Evolutionary conservation across 345 rosid genomes (phyloP).

Genomic region (Iberis pinnata): DNA sequence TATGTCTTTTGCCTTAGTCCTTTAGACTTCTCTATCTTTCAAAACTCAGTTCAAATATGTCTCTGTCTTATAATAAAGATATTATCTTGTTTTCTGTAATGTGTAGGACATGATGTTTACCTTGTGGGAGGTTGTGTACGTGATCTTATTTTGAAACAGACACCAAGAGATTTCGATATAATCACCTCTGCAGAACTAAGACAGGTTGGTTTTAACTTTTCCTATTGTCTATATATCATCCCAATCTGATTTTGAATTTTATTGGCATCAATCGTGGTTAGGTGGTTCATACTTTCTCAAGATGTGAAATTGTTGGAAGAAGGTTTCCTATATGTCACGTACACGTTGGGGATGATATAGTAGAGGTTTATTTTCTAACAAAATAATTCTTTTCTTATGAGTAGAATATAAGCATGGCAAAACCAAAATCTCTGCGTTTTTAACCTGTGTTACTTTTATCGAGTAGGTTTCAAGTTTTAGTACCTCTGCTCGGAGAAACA

Average conservation of each 20-base stretch:
- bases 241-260: not conserved
- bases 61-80: not conserved
- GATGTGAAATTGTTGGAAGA: conserved; percentile 49
- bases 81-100: not conserved
- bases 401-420: not conserved
- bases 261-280: conserved; percentile 15
- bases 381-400: not conserved
- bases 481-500: conserved; percentile 33
- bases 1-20: conserved; percentile 1
- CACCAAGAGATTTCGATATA: conserved; percentile 83
- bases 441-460: not conserved
- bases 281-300: conserved; percentile 43
- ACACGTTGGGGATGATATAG: conserved; percentile 36
- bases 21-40: not conserved
- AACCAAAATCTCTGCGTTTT: not conserved
- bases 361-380: conserved; percentile 39
- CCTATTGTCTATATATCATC: not conserved
- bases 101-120: conserved; percentile 70
- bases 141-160: conserved; percentile 77
- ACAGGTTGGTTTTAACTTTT: conserved; percentile 44
- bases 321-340: conserved; percentile 68
- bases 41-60: not conserved
- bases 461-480: conserved; percentile 66
- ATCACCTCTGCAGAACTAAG: conserved; percentile 82
- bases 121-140: conserved; percentile 98